Conservation (phyloP, 495 filamentous ascomycete species). For the Aeminium ludgeri region DNA sequence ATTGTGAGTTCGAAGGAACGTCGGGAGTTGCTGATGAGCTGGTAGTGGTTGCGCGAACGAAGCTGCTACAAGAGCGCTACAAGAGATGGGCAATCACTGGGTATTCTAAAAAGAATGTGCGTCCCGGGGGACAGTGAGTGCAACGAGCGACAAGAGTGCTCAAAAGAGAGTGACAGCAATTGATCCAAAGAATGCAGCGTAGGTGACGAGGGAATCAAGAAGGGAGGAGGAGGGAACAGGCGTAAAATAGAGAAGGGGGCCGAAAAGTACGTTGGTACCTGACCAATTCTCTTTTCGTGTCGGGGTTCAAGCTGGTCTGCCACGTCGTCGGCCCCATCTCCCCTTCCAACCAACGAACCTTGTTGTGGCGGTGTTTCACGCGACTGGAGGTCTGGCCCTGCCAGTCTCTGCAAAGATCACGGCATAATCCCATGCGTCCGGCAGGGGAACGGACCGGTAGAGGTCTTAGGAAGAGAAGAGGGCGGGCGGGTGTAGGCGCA, state of each 20-base stretch:
- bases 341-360: no score
- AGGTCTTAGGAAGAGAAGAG: no score
- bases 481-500: no score
- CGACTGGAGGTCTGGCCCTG: no score
- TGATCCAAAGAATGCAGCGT: conserved; percentile 7
- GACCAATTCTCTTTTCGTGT: no score
- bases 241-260: not conserved
- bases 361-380: no score
- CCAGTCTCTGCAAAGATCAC: no score
- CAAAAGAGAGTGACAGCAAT: conserved; percentile 11
- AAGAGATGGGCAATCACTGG: conserved; percentile 20
- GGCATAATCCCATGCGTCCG: no score
- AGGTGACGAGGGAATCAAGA: conserved; percentile 7
- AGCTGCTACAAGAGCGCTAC: conserved; percentile 9
- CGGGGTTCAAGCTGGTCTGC: no score
- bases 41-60: not conserved
- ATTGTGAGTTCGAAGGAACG: conserved; percentile 1
- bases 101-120: conserved; percentile 18
- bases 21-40: not conserved
- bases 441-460: no score
- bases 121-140: conserved; percentile 19
- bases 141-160: conserved; percentile 25
- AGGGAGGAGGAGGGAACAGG: conserved; percentile 3
- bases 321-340: no score
- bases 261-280: no score